These are phyloP conservation scores for Endothia cerciana DNA, from an alignment of 2,329 filamentous ascomycete species.

Conservation along the genomic window DNA sequence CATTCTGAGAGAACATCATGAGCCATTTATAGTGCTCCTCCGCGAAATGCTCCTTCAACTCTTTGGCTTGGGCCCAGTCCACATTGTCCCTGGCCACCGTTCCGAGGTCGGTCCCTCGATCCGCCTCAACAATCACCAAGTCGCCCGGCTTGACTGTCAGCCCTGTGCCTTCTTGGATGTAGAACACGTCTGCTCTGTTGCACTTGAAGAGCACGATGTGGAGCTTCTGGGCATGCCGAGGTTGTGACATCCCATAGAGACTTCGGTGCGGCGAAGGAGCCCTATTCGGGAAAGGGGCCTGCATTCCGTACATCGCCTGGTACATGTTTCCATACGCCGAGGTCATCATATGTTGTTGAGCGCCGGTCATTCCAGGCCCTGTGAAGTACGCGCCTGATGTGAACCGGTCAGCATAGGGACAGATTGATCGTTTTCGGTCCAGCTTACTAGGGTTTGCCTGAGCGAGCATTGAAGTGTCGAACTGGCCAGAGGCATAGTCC, in stretches of 20 bases:
- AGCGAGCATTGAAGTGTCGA: slow-evolving; percentile 41
- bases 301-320: slow-evolving; percentile 51
- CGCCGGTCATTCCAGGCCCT: slow-evolving; percentile 36
- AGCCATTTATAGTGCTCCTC: slow-evolving; percentile 98
- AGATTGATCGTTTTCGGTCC: slow-evolving; percentile 34
- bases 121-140: slow-evolving; percentile 95
- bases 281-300: slow-evolving; percentile 51
- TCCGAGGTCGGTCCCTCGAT: slow-evolving; percentile 92
- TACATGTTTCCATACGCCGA: slow-evolving; percentile 48
- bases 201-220: slow-evolving; percentile 98
- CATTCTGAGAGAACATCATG: slow-evolving; percentile 95
- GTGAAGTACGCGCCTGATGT: slow-evolving; percentile 45
- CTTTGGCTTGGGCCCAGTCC: slow-evolving; percentile 84
- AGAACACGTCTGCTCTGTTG: slow-evolving; percentile 92
- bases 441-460: slow-evolving; percentile 40
- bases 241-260: slow-evolving; percentile 64
- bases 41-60: slow-evolving; percentile 86
- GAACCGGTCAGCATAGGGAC: slow-evolving; percentile 34
- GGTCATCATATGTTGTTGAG: slow-evolving; percentile 43
- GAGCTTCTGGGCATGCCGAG: slow-evolving; percentile 69
- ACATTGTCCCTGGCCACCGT: slow-evolving; percentile 89
- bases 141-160: slow-evolving; percentile 89
- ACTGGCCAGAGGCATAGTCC: slow-evolving; percentile 47
- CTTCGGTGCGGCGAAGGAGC: slow-evolving; percentile 64
- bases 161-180: slow-evolving; percentile 93